phyloP scores from a whole-genome alignment of 306 rosid species.

The Inga laurina region DNA sequence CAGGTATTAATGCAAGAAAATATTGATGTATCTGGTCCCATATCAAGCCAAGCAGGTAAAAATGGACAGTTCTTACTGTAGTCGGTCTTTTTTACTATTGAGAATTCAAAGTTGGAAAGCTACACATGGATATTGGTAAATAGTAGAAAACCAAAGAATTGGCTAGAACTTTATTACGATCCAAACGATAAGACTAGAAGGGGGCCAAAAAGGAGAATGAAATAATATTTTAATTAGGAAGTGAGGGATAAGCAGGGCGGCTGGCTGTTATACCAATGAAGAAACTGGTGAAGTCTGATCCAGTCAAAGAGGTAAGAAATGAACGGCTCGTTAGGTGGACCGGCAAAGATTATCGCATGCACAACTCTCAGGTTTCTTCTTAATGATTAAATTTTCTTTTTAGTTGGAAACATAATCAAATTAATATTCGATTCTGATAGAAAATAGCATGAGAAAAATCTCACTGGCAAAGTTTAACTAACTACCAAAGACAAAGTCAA shows the following conservation, averaged over 20 bases:
- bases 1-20: background rate
- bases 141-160: background rate
- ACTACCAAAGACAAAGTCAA: background rate
- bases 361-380: background rate
- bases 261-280: slow-evolving; percentile 17
- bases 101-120: background rate
- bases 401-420: background rate
- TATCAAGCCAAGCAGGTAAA: background rate
- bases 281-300: background rate
- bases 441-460: background rate
- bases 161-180: background rate
- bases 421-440: background rate
- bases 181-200: background rate
- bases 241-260: slow-evolving; percentile 5
- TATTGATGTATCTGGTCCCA: background rate
- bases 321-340: background rate
- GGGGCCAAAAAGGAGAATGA: background rate
- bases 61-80: background rate
- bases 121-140: background rate
- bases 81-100: background rate
- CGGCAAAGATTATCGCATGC: background rate
- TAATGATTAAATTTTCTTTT: background rate
- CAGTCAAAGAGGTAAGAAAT: slow-evolving; percentile 3
- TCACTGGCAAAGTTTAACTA: background rate
- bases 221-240: background rate